Evolutionary conservation across 148 eudicot genomes (phyloP), one percentile per base, ranked within the genome.

Genomic region (Chenopodium suecicum): DNA sequence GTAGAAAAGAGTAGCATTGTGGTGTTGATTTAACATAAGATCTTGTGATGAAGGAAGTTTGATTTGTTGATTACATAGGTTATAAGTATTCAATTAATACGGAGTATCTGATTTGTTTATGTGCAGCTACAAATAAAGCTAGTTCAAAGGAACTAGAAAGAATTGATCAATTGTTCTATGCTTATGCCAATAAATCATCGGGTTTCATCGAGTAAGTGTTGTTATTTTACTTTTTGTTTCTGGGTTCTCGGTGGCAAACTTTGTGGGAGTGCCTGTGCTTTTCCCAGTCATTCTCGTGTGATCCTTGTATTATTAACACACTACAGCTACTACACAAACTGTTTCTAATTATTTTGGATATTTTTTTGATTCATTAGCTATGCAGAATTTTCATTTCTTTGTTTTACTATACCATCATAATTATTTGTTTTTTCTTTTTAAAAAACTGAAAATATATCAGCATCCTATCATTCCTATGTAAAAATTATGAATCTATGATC

Each of bases 201-300:
- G 86, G 86, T 74, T 72, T 89, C 88, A 96, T 96, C 63, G 98
- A 96, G 99, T 96, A 92, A 92, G 97, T 89, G 13, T 71, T 9
- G 4, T 4, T 22, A 58, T 31, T 48, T 71, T 19, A 48, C 73
- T 47, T 14, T 22, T 20, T 17, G 22, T 47, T 68, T 23, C 2
- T 78, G 65, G 25, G 41, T 65, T 46, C 27, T 12, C 13, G 54
- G 54, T 1, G 12, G 2, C 3, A 50, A 41, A 41, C 44, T 41
- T 50, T 50, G 54, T 50, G 14, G 14, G 12, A 50, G 14, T 50
- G 54, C 14, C 54, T 50, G 14, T 50, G 54, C 54, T 50, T 10
- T 11, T 50, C 3, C 54, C 2, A 41, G 44, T 41, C 44, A 41
- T 41, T 41, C 44, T 41, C 44, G 44, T 41, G 7, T 41, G 6